Evolutionary conservation across 495 filamentous ascomycete species (phyloP), one percentile per base, ranked within the genome.

Genomic region (Aspergillus homomorphus): DNA sequence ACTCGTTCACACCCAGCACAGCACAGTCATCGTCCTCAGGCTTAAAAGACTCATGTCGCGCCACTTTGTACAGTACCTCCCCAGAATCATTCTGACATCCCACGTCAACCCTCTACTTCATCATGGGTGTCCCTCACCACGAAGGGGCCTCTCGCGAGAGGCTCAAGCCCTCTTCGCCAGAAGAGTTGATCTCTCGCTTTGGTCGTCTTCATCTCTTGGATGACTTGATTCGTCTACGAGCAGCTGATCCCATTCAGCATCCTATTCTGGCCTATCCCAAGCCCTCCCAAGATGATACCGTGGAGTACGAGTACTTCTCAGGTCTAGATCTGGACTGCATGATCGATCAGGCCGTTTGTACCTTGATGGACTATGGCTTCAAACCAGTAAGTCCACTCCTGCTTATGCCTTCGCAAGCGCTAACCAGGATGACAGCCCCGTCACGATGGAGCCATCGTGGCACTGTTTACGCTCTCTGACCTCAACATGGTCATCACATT

Each of bases 401-500:
- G 24, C 6, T 4, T 52, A 8, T 8, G 10, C 38, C 3, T 15
- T 19, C 10, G 43, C 16, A 52, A 53, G 48, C 18, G 43, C 42
- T 62, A 1, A 55, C 51, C 44, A n/a, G 19, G 45, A 41, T 6
- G 21, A 2, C 49, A 72, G 69, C 59, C 62, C 19, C 64, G 62
- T 2, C 67, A 70, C 43, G 68, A 70, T 15, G 56, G 58, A 33
- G 65, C 66, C 23, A 72, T 71, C n/a, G 75, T 87, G 21, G 83
- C 80, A 4, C 62, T 87, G 0, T 73, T 84, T n/a, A 80, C 79
- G 0, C 65, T 69, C 20, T 84, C 83, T 3, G 79, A 84, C 56
- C 61, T 86, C 3, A 78, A 80, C 43, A 86, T 82, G 72, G 70
- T 83, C 2, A 57, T 84, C 53, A 76, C 79, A 1, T 77, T 85